Evolutionary conservation across 2,329 filamentous ascomycete species (phyloP).

Genomic region (Fusarium heterosporum): DNA sequence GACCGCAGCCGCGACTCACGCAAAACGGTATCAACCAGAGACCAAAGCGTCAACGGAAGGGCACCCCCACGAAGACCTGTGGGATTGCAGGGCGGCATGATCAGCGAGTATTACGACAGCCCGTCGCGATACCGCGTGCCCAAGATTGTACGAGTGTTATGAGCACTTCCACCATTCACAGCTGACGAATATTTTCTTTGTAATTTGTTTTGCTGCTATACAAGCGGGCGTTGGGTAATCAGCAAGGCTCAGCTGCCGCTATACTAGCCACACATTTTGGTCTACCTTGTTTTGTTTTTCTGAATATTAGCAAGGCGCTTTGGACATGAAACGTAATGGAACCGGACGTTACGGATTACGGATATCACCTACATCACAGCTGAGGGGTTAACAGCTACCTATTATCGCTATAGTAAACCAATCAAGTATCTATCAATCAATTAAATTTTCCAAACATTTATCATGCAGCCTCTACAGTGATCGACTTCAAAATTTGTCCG

Average conservation of each 20-base stretch:
- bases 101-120: slow-evolving; percentile 42
- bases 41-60: slow-evolving; percentile 26
- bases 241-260: slow-evolving; percentile 18
- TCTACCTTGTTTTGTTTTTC: slow-evolving; percentile 9
- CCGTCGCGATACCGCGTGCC: slow-evolving; percentile 39
- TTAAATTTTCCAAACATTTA: slow-evolving; percentile 1
- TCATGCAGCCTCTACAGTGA: slow-evolving; percentile 8
- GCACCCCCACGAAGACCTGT: slow-evolving; percentile 19
- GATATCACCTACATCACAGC: slow-evolving; percentile 32
- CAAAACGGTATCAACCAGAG: slow-evolving; percentile 16
- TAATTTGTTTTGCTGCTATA: slow-evolving; percentile 1
- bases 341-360: slow-evolving; percentile 27
- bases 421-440: slow-evolving; percentile 21
- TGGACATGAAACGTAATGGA: slow-evolving; percentile 19
- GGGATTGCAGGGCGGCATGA: slow-evolving; percentile 36
- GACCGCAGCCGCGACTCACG: slow-evolving; percentile 32
- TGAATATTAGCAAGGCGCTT: slow-evolving; percentile 39
- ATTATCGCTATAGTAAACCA: slow-evolving; percentile 29
- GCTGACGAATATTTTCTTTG: slow-evolving; percentile 21
- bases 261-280: slow-evolving; percentile 23
- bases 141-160: slow-evolving; percentile 40
- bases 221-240: slow-evolving; percentile 22
- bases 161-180: not conserved
- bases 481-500: slow-evolving; percentile 8
- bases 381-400: slow-evolving; percentile 31